phyloP scores from a whole-genome alignment of 345 rosid species.

The Cochlearia excelsa region DNA sequence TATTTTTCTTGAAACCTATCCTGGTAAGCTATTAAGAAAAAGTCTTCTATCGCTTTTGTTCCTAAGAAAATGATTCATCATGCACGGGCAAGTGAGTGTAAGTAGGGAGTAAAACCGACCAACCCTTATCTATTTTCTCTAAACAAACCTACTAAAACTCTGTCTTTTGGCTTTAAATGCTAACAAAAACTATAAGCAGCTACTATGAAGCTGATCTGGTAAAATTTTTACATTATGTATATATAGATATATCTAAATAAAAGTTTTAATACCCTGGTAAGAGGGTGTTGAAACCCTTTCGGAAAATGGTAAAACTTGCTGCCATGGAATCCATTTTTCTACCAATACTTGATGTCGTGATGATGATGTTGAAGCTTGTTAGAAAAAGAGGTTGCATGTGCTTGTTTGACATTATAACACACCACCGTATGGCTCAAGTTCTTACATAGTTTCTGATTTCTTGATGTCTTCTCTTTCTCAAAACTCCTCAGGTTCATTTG shows the following conservation, averaged over 20 bases:
- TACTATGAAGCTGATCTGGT: conserved; percentile 84
- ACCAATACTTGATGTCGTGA: conserved; percentile 76
- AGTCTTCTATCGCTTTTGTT: conserved; percentile 17
- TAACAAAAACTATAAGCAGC: conserved; percentile 68
- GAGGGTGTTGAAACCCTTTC: conserved; percentile 60
- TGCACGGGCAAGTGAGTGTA: conserved; percentile 49
- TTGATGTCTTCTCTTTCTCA: conserved; percentile 33
- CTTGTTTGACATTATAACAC: background rate
- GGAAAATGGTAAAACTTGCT: conserved; percentile 62
- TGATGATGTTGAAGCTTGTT: conserved; percentile 73
- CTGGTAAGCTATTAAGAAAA: conserved; percentile 47
- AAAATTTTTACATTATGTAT: conserved; percentile 36
- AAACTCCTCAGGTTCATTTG: conserved; percentile 60
- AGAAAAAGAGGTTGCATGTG: conserved; percentile 73
- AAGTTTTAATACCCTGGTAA: conserved; percentile 78
- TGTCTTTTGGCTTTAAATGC: conserved; percentile 67
- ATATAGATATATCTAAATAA: conserved; percentile 34
- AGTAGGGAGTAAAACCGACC: conserved; percentile 54
- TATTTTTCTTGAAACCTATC: conserved; percentile 35
- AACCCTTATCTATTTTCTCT: conserved; percentile 46
- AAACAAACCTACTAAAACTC: conserved; percentile 51
- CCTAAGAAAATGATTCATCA: conserved; percentile 42
- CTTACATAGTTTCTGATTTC: conserved; percentile 17
- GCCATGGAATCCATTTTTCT: conserved; percentile 59
- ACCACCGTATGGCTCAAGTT: too few relatives aligned